Evolutionary conservation across 352 stramenopile species (phyloP), one percentile per base, ranked within the genome.

Genomic region (Bremia lactucae): DNA sequence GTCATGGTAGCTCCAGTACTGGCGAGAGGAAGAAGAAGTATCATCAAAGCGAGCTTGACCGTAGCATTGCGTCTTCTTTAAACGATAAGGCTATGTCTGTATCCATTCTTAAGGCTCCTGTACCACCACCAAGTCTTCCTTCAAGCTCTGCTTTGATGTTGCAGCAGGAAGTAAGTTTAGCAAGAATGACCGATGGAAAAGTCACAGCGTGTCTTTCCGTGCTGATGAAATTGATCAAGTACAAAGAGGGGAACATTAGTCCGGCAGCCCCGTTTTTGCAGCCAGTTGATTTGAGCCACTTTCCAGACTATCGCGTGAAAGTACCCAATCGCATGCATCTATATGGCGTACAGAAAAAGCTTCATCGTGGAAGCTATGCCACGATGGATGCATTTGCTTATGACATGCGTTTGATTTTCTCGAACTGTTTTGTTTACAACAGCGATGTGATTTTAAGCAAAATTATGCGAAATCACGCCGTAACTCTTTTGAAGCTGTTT

Each of bases 371-470:
- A 2, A 72, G 73, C 16, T 92, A 92, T 41, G 18, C 62, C 11
- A 73, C 59, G 6, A 58, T 82, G 6, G 52, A 80, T 26, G 70
- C 68, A 9, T 92, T 89, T 61, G 80, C 77, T 7, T 51, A 68
- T 34, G 80, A 92, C 46, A 72, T 90, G 42, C 80, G 80, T 0
- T 42, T 87, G 15, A 80, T 92, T 38, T 92, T 92, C 38, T 85
- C 80, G n/a, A 92, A 92, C 50, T 92, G 80, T 20, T 60, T 92
- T 31, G 69, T 90, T 21, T 92, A 92, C 70, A 92, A 92, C 52
- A 87, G 74, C 37, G 80, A 92, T 38, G 77, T 89, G 23, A 62
- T 89, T 8, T 33, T 92, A 16, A 87, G 72, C 48, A 83, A 83
- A 55, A 60, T 87, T 19, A 92, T 92, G 59, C 72, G 80, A 24